Evolutionary conservation across 2,329 filamentous ascomycete genomes (phyloP), one percentile per base, ranked within the genome.

Genomic region (Colletotrichum cuscutae): DNA sequence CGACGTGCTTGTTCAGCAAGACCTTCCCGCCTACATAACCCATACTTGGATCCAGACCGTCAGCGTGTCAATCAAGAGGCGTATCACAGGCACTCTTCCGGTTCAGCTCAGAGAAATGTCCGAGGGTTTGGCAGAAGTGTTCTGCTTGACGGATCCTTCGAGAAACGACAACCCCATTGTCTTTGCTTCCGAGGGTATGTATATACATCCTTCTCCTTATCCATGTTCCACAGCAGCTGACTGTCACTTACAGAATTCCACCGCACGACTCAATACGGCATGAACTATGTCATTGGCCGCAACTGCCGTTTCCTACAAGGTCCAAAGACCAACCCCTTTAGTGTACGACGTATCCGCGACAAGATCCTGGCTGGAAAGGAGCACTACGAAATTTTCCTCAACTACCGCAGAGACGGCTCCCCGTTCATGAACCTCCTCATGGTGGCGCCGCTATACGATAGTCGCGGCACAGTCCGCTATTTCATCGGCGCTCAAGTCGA

Each of bases 261-360:
- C 76, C 87, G 89, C 60, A 93, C 92, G 5, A 95, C 92, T 0
- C 92, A 95, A 75, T 95, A 95, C 77, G 92, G 92, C 4, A 90
- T 93, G 82, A 88, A 86, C 68, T 94, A 95, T 78, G 89, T 91
- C 3, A 88, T 95, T 22, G 93, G 93, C 0, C 89, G 92, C 37
- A 95, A 95, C 75, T 95, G 93, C 77, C 90, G 93, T 8, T 95
- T 95, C 77, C 87, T 95, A 1, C 93, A 95, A 79, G 93, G 94
- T 0, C 93, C 93, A 0, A 89, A 89, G 76, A 95, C 93, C 6
- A 92, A 92, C 75, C 85, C 85, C 0, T 86, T 88, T 73, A 93
- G 90, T 63, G 85, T 93, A 0, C 82, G 85, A 66, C 86, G 94
- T 65, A 84, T 95, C 12, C 85, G 88, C 37, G 88, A 92, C 53